These are phyloP conservation scores for Cryptococcus maquisensis DNA, from an alignment of 1,284 basidiomycete genomes.

Conservation along the genomic window DNA sequence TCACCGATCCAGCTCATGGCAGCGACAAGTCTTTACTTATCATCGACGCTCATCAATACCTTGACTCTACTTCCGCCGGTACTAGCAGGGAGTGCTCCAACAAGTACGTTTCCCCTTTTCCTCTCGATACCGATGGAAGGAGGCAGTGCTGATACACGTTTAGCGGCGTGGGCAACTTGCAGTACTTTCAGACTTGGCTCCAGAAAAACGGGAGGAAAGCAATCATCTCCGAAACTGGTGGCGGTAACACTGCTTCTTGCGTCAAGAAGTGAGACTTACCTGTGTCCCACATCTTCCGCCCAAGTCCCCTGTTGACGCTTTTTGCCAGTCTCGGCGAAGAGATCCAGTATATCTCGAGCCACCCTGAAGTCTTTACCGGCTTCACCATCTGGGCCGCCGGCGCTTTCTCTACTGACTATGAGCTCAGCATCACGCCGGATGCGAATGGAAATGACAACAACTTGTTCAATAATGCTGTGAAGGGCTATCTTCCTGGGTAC, in stretches of 20 bases:
- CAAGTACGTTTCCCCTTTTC: too few species aligned
- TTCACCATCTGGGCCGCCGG: slow-evolving; percentile 55
- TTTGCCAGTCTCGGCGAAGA: slow-evolving; percentile 41
- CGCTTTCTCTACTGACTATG: slow-evolving; percentile 30
- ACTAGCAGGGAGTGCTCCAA: slow-evolving; percentile 52
- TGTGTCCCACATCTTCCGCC: background rate
- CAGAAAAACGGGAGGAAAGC: slow-evolving; percentile 56
- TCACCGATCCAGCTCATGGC: slow-evolving; percentile 57
- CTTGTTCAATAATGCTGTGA: slow-evolving; percentile 29
- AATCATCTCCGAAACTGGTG: slow-evolving; percentile 59
- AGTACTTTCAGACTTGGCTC: slow-evolving; percentile 54
- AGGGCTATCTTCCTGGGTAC: slow-evolving; percentile 33
- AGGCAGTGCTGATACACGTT: slow-evolving; percentile 16
- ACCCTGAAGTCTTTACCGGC: slow-evolving; percentile 53
- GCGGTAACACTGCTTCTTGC: slow-evolving; percentile 51
- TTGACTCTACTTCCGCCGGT: slow-evolving; percentile 59
- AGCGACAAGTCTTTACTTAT: slow-evolving; percentile 51
- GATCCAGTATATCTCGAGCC: slow-evolving; percentile 54
- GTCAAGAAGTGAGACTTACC: slow-evolving; percentile 14
- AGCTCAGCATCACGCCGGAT: slow-evolving; percentile 28
- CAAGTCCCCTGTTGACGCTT: background rate
- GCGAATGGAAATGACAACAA: slow-evolving; percentile 24
- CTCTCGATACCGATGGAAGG: too few species aligned
- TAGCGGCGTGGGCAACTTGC: slow-evolving; percentile 54
- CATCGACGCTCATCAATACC: slow-evolving; percentile 63